Conservation (phyloP, 305 asterid species). For the Fraxinus floribunda region DNA sequence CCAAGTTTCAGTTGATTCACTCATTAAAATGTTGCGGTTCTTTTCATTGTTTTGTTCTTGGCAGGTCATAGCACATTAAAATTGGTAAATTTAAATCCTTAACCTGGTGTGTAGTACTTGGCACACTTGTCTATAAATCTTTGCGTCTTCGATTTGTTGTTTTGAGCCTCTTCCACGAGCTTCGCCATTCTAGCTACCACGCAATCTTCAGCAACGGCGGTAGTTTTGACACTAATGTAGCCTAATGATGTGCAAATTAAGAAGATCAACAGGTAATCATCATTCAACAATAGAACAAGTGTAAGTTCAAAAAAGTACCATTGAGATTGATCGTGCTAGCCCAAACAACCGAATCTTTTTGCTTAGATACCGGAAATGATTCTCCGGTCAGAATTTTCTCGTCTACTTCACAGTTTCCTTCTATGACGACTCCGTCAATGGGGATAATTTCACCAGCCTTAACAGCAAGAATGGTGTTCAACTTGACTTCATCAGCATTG, state of each 20-base stretch:
- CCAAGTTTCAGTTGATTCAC: background rate
- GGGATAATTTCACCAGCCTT: slow-evolving; percentile 80
- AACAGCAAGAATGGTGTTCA: slow-evolving; percentile 64
- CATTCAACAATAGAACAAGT: background rate
- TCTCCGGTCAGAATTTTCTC: slow-evolving; percentile 82
- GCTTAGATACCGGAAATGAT: slow-evolving; percentile 78
- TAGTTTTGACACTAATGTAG: slow-evolving; percentile 59
- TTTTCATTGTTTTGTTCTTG: background rate
- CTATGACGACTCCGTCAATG: slow-evolving; percentile 70
- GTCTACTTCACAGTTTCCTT: slow-evolving; percentile 79
- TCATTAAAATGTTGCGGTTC: background rate
- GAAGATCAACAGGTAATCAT: background rate
- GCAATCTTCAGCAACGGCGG: slow-evolving; percentile 66
- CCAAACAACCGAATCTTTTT: slow-evolving; percentile 66
- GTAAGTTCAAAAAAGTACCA: slow-evolving; percentile 39
- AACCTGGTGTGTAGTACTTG: slow-evolving; percentile 85
- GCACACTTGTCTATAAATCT: slow-evolving; percentile 78
- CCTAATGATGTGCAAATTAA: slow-evolving; percentile 35
- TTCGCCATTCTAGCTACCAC: slow-evolving; percentile 82
- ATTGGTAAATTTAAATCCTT: background rate
- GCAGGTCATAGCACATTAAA: background rate
- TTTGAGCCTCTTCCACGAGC: slow-evolving; percentile 89
- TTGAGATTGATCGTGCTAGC: slow-evolving; percentile 84
- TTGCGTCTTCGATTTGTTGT: slow-evolving; percentile 62
- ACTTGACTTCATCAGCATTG: slow-evolving; percentile 60